Evolutionary conservation across 2,329 filamentous ascomycete species (phyloP), one percentile per base, ranked within the genome.

Genomic region (Arthrobotrys iridis): DNA sequence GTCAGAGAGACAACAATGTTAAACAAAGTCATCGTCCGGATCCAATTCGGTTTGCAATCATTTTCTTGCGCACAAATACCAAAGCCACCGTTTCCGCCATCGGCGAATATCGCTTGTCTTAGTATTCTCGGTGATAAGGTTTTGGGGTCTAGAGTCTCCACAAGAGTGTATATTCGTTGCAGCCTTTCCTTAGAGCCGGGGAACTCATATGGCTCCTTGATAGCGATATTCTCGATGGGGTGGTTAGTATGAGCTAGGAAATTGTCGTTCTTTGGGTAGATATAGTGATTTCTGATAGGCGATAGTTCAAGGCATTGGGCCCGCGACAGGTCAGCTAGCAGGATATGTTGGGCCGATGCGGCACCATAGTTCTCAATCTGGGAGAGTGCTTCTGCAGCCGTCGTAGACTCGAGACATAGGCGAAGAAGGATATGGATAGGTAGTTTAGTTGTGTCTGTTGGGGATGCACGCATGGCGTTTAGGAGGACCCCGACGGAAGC

Each of bases 391-490:
- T 84, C 83, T 0, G 81, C 81, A 0, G 83, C 83, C 1, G 84
- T 86, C 0, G 24, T 59, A 26, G 84, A 85, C 59, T 90, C 88
- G 1, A 90, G 80, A 3, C 84, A 85, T 15, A 84, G 80, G 0
- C 88, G 83, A 4, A 90, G 82, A 0, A 86, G 87, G 4, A 90
- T 82, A 78, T 90, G 88, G n/a, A 88, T 85, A 0, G 89, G 88
- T 1, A 90, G 78, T 5, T 84, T 84, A 0, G 81, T 80, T 1
- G 81, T 78, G 78, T 88, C 83, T 52, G 89, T 84, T 0, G 87
- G 87, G 1, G 84, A 83, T 2, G 86, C 87, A 40, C 84, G 84
- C 73, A 90, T 88, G 0, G 88, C 89, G 74, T 90, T 90, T 6
- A 90, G 82, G 45, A 85, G 86, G 0, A 86, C 85, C 0, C 87